Evolutionary conservation across 2,329 filamentous ascomycete species (phyloP).

Genomic region (Onygena corvina): DNA sequence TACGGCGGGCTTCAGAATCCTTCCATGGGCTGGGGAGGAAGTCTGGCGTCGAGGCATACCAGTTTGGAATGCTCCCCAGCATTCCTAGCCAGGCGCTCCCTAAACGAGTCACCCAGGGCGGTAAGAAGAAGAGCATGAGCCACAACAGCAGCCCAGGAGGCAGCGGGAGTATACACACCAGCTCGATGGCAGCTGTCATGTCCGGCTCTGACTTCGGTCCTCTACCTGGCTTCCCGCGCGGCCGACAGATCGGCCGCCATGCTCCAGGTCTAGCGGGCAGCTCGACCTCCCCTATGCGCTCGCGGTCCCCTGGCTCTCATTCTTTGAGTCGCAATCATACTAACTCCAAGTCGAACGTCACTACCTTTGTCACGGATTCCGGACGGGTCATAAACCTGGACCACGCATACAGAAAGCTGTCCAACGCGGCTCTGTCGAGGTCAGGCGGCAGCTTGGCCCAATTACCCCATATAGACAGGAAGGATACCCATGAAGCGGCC

Average conservation of each 20-base stretch:
- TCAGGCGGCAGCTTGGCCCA: constrained; percentile 52
- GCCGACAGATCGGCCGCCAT: constrained; percentile 29
- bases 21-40: constrained; percentile 16
- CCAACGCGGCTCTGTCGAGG: constrained; percentile 55
- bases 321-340: constrained; percentile 33
- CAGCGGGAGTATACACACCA: constrained; percentile 19
- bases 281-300: constrained; percentile 21
- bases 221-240: constrained; percentile 26
- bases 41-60: constrained; percentile 25
- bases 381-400: constrained; percentile 54
- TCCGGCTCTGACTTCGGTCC: constrained; percentile 29
- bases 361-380: constrained; percentile 46
- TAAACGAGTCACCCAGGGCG: constrained; percentile 33
- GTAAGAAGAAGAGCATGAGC: constrained; percentile 23
- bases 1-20: constrained; percentile 26
- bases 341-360: constrained; percentile 29
- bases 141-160: constrained; percentile 15
- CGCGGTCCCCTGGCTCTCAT: constrained; percentile 23
- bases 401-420: constrained; percentile 57
- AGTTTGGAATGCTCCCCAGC: constrained; percentile 37
- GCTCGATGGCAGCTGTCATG: constrained; percentile 39
- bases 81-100: constrained; percentile 34
- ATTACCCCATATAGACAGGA: constrained; percentile 45
- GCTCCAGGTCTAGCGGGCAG: constrained; percentile 30
- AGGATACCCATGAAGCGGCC: constrained; percentile 25